Conservation (phyloP, 768 basidiomycete species). For the Tricholoma bakamatsutake region DNA sequence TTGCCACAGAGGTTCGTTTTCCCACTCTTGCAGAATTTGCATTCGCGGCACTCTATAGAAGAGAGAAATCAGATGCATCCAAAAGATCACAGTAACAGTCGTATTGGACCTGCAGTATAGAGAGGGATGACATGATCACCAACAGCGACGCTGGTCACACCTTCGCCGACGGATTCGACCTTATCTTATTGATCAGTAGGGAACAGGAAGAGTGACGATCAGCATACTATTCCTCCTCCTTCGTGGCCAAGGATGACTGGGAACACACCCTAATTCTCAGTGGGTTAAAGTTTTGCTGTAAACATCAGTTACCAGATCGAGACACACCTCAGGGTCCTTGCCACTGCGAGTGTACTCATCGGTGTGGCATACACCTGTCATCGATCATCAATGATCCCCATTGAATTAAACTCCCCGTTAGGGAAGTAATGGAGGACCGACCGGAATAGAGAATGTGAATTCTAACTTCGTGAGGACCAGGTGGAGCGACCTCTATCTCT, state of each 20-base stretch:
- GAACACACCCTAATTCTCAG: conserved; percentile 62
- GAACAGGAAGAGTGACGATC: background rate
- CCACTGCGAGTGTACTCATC: conserved; percentile 97
- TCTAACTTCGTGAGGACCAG: conserved; percentile 84
- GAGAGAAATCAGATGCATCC: background rate
- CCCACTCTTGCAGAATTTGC: conserved; percentile 97
- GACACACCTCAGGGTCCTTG: conserved; percentile 82
- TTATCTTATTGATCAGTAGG: conserved; percentile 25
- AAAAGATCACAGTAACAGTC: background rate
- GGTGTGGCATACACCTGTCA: conserved; percentile 88
- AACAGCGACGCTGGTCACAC: conserved; percentile 68
- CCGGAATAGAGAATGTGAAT: conserved; percentile 92
- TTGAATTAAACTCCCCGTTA: conserved; percentile 1
- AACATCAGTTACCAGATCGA: background rate
- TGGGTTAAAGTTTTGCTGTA: background rate
- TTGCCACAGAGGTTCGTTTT: conserved; percentile 99
- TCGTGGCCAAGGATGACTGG: conserved; percentile 94
- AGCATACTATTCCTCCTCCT: conserved; percentile 80
- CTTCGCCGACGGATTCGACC: conserved; percentile 98
- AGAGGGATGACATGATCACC: conserved; percentile 98
- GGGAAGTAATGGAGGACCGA: conserved; percentile 21
- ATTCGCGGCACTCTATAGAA: conserved; percentile 79
- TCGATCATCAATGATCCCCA: conserved; percentile 4
- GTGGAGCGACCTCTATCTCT: conserved; percentile 91
- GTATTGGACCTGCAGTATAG: conserved; percentile 77